Conservation (phyloP, 805 yeast genomes). For the Maudiozyma saulgeensis region DNA sequence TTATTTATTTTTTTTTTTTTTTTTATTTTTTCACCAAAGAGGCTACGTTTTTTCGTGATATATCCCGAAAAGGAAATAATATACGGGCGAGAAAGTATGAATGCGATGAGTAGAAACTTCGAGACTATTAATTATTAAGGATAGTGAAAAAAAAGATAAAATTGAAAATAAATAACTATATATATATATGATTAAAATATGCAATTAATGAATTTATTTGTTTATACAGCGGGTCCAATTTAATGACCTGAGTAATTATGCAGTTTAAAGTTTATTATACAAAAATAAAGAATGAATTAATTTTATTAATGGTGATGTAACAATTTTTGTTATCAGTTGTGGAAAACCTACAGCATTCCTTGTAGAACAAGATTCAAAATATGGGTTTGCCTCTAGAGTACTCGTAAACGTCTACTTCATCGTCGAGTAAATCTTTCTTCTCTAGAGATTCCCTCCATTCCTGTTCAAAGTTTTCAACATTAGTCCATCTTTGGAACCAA, state of each 20-base stretch:
- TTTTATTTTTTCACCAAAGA: neutral
- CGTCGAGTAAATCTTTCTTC: conserved; percentile 12
- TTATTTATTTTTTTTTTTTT: neutral
- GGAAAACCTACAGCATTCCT: no score
- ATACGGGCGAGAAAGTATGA: neutral
- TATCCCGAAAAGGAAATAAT: neutral
- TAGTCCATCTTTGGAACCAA: conserved; percentile 53
- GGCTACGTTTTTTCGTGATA: neutral
- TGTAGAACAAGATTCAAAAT: conserved; percentile 1
- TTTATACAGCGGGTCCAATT: neutral
- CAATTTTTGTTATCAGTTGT: no score
- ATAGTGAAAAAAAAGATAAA: neutral
- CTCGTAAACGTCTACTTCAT: conserved; percentile 11
- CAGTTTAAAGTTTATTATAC: neutral
- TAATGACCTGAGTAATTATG: neutral
- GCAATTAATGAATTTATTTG: neutral
- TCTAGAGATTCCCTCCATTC: conserved; percentile 16
- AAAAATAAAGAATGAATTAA: neutral
- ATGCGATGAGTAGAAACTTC: neutral
- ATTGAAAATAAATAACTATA: neutral
- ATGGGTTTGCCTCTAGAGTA: conserved; percentile 9
- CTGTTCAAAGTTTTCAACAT: conserved; percentile 53
- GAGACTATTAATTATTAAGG: neutral
- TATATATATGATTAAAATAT: neutral
- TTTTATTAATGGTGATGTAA: no score